Base-by-base conservation (phyloP, 495 filamentous ascomycete species). In the Aspergillus diversus region DNA sequence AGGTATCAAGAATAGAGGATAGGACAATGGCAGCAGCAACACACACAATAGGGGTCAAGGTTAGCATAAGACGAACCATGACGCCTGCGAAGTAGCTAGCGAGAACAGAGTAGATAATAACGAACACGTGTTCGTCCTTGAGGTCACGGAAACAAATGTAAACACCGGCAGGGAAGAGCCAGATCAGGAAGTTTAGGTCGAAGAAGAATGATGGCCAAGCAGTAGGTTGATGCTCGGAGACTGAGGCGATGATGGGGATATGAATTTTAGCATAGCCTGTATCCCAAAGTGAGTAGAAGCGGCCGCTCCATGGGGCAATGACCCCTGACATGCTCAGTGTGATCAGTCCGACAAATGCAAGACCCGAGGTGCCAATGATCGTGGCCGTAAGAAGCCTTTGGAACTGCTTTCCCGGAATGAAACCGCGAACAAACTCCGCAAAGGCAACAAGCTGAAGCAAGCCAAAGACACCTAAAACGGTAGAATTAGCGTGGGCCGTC, bases 171-270 rank as follows among this genome's bases (percentile, higher is more conserved):
- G 96, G 96, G 86, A 99, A 98, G 57, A 98, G 88, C 93, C 93
- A 99, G 77, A 99, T 97, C 63, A 99, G 82, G 82, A 99, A 86
- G 78, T 96, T 97, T 66, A 99, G 84, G 69, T 99, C 96, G 75
- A 99, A 99, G 80, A 98, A 99, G 86, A 97, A 99, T 37, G 96
- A 93, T 7, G 96, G 96, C 96, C 96, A 99, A n/a, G 96, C 96
- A 32, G 96, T 99, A 12, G 96, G 96, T 75, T 99, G 96, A 83
- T 99, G 96, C 75, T 99, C 96, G 7, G 96, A 99, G 33, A 99
- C 96, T 4, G 95, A 98, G 31, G 96, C 96, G 77, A 99, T 99
- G 71, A 99, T 99, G 37, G 96, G 96, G 73, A 99, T 99, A 68
- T 99, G 96, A 63, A 98, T 96, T 80, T 99, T 99, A 67, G 96